Evolutionary conservation across 2,329 filamentous ascomycete genomes (phyloP), one percentile per base, ranked within the genome.

Genomic region (Penicillium aurantiogriseum): DNA sequence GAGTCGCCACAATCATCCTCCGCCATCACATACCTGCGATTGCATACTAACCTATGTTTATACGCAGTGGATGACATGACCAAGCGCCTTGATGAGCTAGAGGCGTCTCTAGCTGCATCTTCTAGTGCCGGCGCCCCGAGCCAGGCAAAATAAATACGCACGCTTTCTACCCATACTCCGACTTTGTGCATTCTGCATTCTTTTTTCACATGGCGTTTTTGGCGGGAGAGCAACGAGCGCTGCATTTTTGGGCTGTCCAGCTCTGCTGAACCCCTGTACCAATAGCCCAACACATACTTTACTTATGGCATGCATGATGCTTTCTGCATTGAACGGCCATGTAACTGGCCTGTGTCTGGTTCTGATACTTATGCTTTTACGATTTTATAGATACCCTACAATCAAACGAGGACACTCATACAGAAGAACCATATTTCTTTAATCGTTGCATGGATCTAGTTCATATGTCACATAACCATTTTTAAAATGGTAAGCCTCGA

Each of bases 21-120:
- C 19, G 10, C 17, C 11, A 11, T 15, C 21, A 8, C 2, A 42
- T 46, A 19, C 33, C 4, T 33, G 13, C n/a, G 36, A 52, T 8
- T n/a, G 4, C 8, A n/a, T 8, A 48, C 25, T 36, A 36, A 54
- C 51, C 47, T n/a, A 40, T 48, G 8, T 15, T 9, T n/a, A 21
- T 51, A 43, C 15, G 27, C 59, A 96, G 92, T 97, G 89, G 92
- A 96, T 70, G 92, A 96, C 62, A 96, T 97, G 92, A 89, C 90
- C 15, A 83, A 88, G 59, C 85, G 92, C 27, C 78, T 97, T 23
- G 92, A 97, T 71, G 91, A 87, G 57, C 82, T 97, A 11, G 92
- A 95, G 73, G 81, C 88, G 25, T 87, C 88, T 15, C 80, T 95
- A 44, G 81, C 85, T 67, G 81, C 83, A 39, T 82, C 79, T 57